These are phyloP conservation scores for Phlyctochytrium bullatum DNA, from an alignment of 192 early-diverging fungal genomes.

Conservation along the genomic window DNA sequence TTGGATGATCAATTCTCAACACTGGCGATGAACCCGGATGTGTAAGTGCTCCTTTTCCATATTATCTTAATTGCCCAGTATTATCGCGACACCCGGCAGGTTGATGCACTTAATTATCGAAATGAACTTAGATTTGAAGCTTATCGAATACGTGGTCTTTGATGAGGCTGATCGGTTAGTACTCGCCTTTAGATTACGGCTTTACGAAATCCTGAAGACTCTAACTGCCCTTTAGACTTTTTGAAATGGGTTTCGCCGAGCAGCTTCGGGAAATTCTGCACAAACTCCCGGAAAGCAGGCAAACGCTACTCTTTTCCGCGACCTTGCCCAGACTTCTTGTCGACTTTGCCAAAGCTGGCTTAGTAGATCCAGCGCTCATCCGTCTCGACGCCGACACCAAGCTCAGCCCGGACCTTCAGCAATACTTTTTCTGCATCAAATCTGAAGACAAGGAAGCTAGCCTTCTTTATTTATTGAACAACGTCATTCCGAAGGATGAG, in stretches of 20 bases:
- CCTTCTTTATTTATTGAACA: slow-evolving; percentile 76
- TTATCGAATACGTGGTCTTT: slow-evolving; percentile 94
- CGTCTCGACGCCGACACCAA: slow-evolving; percentile 94
- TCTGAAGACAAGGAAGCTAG: slow-evolving; percentile 88
- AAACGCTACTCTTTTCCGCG: slow-evolving; percentile 94
- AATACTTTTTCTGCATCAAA: slow-evolving; percentile 88
- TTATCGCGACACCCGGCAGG: slow-evolving; percentile 51
- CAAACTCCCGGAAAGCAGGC: slow-evolving; percentile 77
- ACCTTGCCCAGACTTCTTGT: slow-evolving; percentile 90
- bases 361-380: slow-evolving; percentile 89
- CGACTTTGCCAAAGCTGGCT: slow-evolving; percentile 96
- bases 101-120: slow-evolving; percentile 67
- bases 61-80: slow-evolving; percentile 58
- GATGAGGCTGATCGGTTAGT: slow-evolving; percentile 94
- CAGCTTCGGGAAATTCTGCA: slow-evolving; percentile 91
- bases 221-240: slow-evolving; percentile 53
- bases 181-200: slow-evolving; percentile 4
- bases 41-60: slow-evolving; percentile 43
- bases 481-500: slow-evolving; percentile 64
- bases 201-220: neutral
- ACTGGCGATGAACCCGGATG: slow-evolving; percentile 92
- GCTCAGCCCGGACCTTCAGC: slow-evolving; percentile 91
- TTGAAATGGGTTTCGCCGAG: slow-evolving; percentile 95
- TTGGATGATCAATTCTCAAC: slow-evolving; percentile 96
- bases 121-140: slow-evolving; percentile 84